phyloP scores from a whole-genome alignment of 805 yeast genomes.

The Ogataea pilisensis region DNA sequence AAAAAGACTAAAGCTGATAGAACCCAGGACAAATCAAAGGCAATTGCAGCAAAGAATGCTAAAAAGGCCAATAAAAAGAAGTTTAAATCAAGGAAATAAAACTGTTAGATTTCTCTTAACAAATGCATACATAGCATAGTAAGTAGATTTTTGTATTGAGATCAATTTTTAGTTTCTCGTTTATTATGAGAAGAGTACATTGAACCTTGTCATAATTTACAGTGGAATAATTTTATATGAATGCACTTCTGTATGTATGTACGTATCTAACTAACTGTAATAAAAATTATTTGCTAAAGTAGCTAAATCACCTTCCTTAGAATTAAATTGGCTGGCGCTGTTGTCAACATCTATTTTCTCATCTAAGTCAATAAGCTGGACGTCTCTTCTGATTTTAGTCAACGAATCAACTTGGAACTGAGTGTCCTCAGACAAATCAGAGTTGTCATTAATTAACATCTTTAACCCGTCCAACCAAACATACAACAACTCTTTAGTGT shows the following conservation, averaged over 20 bases:
- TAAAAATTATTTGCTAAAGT: conserved; percentile 6
- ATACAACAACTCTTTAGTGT: conserved; percentile 61
- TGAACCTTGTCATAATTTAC: too few relatives aligned
- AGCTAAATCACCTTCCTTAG: conserved; percentile 8
- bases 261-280: neutral
- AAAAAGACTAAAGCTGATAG: conserved; percentile 81
- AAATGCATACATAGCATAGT: too few relatives aligned
- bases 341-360: conserved; percentile 12
- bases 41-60: conserved; percentile 29
- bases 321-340: conserved; percentile 1
- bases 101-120: too few relatives aligned
- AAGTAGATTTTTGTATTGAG: too few relatives aligned
- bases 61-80: conserved; percentile 29
- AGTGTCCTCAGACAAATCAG: conserved; percentile 40
- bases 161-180: too few relatives aligned
- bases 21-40: conserved; percentile 38
- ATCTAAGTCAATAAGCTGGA: conserved; percentile 44
- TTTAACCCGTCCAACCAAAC: conserved; percentile 80
- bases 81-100: conserved; percentile 8
- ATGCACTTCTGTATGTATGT: too few relatives aligned
- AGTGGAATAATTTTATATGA: too few relatives aligned
- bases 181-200: too few relatives aligned
- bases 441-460: conserved; percentile 38
- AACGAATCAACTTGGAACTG: conserved; percentile 40
- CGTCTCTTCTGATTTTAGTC: conserved; percentile 41